These are phyloP conservation scores for Adiantum capillusveneris DNA, from an alignment of 75 land plant species.

Conservation along the genomic window DNA sequence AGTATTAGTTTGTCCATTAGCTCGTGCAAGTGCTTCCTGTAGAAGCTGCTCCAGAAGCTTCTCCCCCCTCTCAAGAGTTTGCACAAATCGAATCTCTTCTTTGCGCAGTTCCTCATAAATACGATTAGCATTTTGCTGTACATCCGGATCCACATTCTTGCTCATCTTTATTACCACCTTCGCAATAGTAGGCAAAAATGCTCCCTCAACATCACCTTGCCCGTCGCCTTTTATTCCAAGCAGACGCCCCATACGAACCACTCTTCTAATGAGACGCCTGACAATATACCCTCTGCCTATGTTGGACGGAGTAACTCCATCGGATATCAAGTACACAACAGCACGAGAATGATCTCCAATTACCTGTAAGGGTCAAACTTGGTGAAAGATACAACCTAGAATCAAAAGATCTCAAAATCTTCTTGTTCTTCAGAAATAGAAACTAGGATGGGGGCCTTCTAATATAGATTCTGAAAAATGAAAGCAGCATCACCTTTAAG, in stretches of 20 bases:
- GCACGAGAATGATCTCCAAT: slow-evolving; percentile 94
- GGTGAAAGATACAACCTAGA: too few species aligned
- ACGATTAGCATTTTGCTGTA: slow-evolving; percentile 30
- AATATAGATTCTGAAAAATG: too few species aligned
- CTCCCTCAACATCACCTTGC: slow-evolving; percentile 51
- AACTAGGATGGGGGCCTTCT: too few species aligned
- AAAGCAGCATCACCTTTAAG: slow-evolving; percentile 46
- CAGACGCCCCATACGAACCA: slow-evolving; percentile 77
- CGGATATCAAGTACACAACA: slow-evolving; percentile 85
- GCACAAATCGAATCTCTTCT: slow-evolving; percentile 84
- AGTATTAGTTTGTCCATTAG: slow-evolving; percentile 17
- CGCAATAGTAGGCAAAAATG: slow-evolving; percentile 66
- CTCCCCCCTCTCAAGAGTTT: slow-evolving; percentile 87
- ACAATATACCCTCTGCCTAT: slow-evolving; percentile 93
- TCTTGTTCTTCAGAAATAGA: too few species aligned
- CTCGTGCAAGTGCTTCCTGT: slow-evolving; percentile 36
- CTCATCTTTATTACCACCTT: slow-evolving; percentile 67
- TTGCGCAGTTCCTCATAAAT: slow-evolving; percentile 73
- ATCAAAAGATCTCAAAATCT: too few species aligned
- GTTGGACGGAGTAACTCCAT: slow-evolving; percentile 92
- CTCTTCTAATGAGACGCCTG: slow-evolving; percentile 83
- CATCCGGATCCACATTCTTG: slow-evolving; percentile 58
- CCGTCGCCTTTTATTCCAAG: slow-evolving; percentile 83
- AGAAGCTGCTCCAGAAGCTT: slow-evolving; percentile 69
- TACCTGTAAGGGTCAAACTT: slow-evolving; percentile 32